Evolutionary conservation across 495 filamentous ascomycete species (phyloP).

Genomic region (Penicillium simplicissimum): DNA sequence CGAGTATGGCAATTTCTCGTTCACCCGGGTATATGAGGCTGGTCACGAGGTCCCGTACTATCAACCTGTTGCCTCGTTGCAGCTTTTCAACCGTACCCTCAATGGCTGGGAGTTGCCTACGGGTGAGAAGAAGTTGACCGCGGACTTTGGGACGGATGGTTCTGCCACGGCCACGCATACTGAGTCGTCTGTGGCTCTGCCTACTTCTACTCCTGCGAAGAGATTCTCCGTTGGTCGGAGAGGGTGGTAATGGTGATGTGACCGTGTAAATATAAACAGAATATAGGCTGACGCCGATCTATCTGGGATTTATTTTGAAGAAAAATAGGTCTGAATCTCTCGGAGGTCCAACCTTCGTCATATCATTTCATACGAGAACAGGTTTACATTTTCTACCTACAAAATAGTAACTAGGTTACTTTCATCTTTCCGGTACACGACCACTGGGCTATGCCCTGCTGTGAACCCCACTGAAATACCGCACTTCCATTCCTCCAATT

Average conservation of each 20-base stretch:
- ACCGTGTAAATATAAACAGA: not conserved
- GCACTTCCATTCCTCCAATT: no score
- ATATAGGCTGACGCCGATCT: not conserved
- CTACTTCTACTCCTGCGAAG: constrained; percentile 12
- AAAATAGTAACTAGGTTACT: no score
- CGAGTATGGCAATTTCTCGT: constrained; percentile 58
- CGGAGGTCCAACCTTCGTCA: no score
- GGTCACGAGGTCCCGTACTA: constrained; percentile 62
- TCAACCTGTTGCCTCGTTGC: constrained; percentile 51
- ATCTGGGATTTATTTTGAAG: no score
- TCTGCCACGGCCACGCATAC: constrained; percentile 56
- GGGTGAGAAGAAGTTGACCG: constrained; percentile 44
- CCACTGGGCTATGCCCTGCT: no score
- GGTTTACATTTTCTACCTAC: no score
- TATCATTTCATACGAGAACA: no score
- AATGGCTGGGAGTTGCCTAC: constrained; percentile 56
- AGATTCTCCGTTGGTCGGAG: not conserved
- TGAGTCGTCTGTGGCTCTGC: constrained; percentile 52
- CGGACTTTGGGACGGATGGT: constrained; percentile 48
- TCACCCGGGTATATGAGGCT: constrained; percentile 58
- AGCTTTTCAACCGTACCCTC: constrained; percentile 56
- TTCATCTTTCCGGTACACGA: no score
- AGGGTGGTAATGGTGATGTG: not conserved
- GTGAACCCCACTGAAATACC: no score
- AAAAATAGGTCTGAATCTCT: no score